These are phyloP conservation scores for Coelastrella sp. DNA, from an alignment of 139 green algal genomes.

Conservation along the genomic window DNA sequence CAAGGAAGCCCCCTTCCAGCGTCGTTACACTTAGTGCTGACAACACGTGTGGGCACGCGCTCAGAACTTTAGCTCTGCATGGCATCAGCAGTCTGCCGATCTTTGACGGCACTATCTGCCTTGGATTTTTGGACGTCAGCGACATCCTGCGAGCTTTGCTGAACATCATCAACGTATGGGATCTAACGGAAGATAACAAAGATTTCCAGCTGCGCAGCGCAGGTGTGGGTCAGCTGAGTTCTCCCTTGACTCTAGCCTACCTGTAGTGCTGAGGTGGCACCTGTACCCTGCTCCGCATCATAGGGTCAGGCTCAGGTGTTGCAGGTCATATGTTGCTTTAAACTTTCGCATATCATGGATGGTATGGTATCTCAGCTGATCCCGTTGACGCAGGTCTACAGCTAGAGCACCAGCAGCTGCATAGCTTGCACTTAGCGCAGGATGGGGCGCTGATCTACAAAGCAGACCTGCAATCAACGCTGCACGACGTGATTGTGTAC, in stretches of 20 bases:
- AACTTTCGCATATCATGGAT: too few species aligned
- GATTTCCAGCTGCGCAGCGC: constrained; percentile 41
- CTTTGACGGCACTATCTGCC: constrained; percentile 39
- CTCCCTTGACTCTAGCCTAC: neutral
- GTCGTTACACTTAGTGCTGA: constrained; percentile 44
- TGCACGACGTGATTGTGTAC: constrained; percentile 53
- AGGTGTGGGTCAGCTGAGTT: neutral
- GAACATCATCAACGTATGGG: constrained; percentile 37
- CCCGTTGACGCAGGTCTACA: constrained; percentile 36
- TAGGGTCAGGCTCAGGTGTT: neutral
- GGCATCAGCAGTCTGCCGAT: constrained; percentile 45
- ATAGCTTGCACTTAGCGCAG: constrained; percentile 18
- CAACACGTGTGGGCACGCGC: constrained; percentile 32
- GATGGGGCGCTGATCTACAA: constrained; percentile 59
- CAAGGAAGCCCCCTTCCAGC: constrained; percentile 31
- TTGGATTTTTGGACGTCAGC: constrained; percentile 48
- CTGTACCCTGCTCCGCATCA: neutral
- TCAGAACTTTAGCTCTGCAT: constrained; percentile 35
- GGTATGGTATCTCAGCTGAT: too few species aligned
- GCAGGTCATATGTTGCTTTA: neutral
- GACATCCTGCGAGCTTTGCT: constrained; percentile 51
- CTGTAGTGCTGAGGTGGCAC: constrained; percentile 29
- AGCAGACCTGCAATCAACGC: constrained; percentile 45
- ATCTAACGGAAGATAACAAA: constrained; percentile 44
- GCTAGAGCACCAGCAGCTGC: constrained; percentile 48